Evolutionary conservation across 331 rosid species (phyloP).

Genomic region (Spiraea crenata): DNA sequence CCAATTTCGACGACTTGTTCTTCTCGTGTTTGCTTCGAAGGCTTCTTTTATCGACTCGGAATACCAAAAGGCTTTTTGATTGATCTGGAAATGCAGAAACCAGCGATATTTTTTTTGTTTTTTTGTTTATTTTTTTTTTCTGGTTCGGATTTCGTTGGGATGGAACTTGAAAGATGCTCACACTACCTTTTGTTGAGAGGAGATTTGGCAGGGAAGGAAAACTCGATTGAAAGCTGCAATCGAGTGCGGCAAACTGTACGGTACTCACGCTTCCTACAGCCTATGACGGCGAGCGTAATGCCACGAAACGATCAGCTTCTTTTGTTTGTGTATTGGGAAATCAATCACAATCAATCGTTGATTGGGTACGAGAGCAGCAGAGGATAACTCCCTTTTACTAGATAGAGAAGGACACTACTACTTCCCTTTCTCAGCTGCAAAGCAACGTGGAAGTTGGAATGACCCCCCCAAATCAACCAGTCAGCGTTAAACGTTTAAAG

Average conservation of each 20-base stretch:
- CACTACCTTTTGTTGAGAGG: too few relatives aligned
- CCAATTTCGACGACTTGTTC: background rate
- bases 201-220: too few relatives aligned
- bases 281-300: background rate
- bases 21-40: background rate
- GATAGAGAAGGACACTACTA: background rate
- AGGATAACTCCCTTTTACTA: background rate
- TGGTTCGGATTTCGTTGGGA: background rate
- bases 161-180: background rate
- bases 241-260: background rate
- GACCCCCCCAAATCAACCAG: background rate
- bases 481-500: too few relatives aligned
- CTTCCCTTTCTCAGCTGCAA: background rate
- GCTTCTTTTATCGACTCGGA: background rate
- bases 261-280: background rate
- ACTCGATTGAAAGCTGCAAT: too few relatives aligned
- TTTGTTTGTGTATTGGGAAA: too few relatives aligned
- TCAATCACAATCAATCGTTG: too few relatives aligned
- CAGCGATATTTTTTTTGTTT: background rate
- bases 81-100: background rate
- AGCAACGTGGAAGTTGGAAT: conserved; percentile 3
- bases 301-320: background rate
- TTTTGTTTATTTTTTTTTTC: too few relatives aligned
- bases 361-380: background rate
- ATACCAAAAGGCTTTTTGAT: background rate